Evolutionary conservation across 2,329 filamentous ascomycete species (phyloP).

Genomic region (Meredithiella fracta): DNA sequence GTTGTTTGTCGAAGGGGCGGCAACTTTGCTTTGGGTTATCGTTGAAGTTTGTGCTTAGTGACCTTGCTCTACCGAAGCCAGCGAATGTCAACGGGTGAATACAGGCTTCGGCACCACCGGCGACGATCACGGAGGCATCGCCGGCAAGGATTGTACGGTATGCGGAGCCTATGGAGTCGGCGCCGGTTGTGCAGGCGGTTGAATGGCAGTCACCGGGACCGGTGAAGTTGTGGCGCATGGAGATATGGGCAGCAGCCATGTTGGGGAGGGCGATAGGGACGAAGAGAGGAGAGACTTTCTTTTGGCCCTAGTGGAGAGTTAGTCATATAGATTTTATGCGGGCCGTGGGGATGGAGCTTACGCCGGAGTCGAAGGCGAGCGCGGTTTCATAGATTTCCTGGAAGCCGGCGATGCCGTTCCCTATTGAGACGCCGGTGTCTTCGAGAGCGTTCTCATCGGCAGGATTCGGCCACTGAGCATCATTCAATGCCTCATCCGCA

Average conservation of each 20-base stretch:
- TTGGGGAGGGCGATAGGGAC: constrained; percentile 90
- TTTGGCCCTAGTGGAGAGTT: constrained; percentile 51
- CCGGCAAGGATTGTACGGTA: constrained; percentile 81
- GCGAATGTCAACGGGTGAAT: constrained; percentile 88
- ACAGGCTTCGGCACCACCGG: constrained; percentile 89
- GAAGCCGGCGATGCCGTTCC: constrained; percentile 88
- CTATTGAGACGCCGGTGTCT: constrained; percentile 75
- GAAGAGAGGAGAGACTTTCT: constrained; percentile 82
- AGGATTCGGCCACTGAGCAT: constrained; percentile 60
- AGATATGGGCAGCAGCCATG: constrained; percentile 82
- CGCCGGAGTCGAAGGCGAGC: constrained; percentile 54
- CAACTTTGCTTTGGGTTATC: constrained; percentile 53
- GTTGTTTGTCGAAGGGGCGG: constrained; percentile 66
- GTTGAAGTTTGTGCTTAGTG: constrained; percentile 70
- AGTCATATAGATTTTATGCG: too few relatives aligned
- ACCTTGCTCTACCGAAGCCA: constrained; percentile 77
- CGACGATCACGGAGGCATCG: constrained; percentile 88
- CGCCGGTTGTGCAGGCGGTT: constrained; percentile 90
- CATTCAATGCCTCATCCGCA: constrained; percentile 66
- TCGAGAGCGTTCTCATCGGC: constrained; percentile 44
- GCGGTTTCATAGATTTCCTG: constrained; percentile 80
- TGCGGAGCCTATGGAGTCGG: constrained; percentile 87
- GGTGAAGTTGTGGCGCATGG: constrained; percentile 77
- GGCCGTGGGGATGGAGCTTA: constrained; percentile 25
- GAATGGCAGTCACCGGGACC: constrained; percentile 87